These are phyloP conservation scores for Alternaria sp. DNA, from an alignment of 2,329 filamentous ascomycete genomes.

Conservation along the genomic window DNA sequence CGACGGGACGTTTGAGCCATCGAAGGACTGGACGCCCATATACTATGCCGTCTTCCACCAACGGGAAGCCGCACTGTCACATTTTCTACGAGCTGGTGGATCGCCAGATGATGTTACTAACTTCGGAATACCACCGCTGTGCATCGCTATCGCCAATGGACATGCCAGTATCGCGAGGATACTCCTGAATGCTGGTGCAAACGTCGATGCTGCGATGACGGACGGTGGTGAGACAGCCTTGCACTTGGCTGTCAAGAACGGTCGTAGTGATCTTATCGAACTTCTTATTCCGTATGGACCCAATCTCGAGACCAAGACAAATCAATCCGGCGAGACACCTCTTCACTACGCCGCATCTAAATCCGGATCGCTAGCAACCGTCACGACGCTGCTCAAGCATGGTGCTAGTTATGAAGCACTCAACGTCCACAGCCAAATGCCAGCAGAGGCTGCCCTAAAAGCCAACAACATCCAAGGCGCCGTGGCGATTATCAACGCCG, in stretches of 20 bases:
- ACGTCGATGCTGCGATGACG: slow-evolving; percentile 30
- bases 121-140: slow-evolving; percentile 36
- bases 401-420: slow-evolving; percentile 39
- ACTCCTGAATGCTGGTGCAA: slow-evolving; percentile 40
- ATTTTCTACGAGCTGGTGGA: slow-evolving; percentile 40
- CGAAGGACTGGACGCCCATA: slow-evolving; percentile 43
- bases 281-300: slow-evolving; percentile 33
- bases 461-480: slow-evolving; percentile 40
- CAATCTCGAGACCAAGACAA: slow-evolving; percentile 33
- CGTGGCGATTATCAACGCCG: slow-evolving; percentile 43
- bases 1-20: slow-evolving; percentile 23
- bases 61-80: slow-evolving; percentile 43
- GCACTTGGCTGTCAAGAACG: slow-evolving; percentile 42
- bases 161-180: slow-evolving; percentile 35
- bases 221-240: slow-evolving; percentile 40
- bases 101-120: slow-evolving; percentile 36
- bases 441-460: slow-evolving; percentile 40
- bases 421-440: slow-evolving; percentile 30
- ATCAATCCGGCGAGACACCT: slow-evolving; percentile 36
- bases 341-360: slow-evolving; percentile 45
- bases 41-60: slow-evolving; percentile 42
- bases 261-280: slow-evolving; percentile 36
- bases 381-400: slow-evolving; percentile 35
- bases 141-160: slow-evolving; percentile 40
- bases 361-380: slow-evolving; percentile 30